Percentiles rank a stretch among this genome's conserved stretches.
phyloP scores from a whole-genome alignment of 2,329 filamentous ascomycete species.

The Setomelanomma holmii region DNA sequence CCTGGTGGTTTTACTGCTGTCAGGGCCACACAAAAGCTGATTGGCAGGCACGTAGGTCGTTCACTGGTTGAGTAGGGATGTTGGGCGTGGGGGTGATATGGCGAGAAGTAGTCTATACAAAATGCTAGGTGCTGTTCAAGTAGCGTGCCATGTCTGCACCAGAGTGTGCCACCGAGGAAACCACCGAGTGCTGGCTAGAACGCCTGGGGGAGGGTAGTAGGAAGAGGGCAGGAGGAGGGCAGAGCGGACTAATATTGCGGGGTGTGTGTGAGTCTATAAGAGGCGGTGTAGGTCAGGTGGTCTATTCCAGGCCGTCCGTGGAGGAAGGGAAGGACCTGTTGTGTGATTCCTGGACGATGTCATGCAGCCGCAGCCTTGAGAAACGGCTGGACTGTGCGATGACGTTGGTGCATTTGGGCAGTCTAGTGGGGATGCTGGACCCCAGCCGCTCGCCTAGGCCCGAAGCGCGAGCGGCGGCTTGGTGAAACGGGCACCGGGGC shows the following conservation, averaged over 20 bases:
- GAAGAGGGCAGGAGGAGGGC: not conserved
- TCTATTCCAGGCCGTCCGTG: slow-evolving; percentile 2
- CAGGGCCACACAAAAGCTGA: slow-evolving; percentile 16
- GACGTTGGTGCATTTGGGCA: slow-evolving; percentile 18
- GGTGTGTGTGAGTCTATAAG: slow-evolving; percentile 1
- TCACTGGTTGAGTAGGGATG: slow-evolving; percentile 2
- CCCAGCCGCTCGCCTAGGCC: slow-evolving; percentile 13
- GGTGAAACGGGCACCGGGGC: slow-evolving; percentile 6
- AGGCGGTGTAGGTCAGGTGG: slow-evolving; percentile 29
- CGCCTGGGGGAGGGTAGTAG: not conserved
- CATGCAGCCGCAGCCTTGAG: slow-evolving; percentile 17
- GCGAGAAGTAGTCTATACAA: slow-evolving; percentile 9
- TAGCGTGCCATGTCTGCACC: slow-evolving; percentile 1
- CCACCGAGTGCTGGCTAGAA: slow-evolving; percentile 2
- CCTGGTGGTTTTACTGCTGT: slow-evolving; percentile 10
- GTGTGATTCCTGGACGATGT: slow-evolving; percentile 16
- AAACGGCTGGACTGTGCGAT: slow-evolving; percentile 7
- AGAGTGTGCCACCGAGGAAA: slow-evolving; percentile 2
- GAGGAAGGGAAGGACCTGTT: slow-evolving; percentile 7
- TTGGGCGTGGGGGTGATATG: slow-evolving; percentile 10
- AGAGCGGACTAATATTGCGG: not conserved
- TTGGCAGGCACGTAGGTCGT: slow-evolving; percentile 15
- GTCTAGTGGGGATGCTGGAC: slow-evolving; percentile 1
- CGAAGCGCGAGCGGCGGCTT: slow-evolving; percentile 9
- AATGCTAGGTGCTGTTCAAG: not conserved